Evolutionary conservation across 345 rosid species (phyloP), one percentile per base, ranked within the genome.

Genomic region (Mangifera indica): DNA sequence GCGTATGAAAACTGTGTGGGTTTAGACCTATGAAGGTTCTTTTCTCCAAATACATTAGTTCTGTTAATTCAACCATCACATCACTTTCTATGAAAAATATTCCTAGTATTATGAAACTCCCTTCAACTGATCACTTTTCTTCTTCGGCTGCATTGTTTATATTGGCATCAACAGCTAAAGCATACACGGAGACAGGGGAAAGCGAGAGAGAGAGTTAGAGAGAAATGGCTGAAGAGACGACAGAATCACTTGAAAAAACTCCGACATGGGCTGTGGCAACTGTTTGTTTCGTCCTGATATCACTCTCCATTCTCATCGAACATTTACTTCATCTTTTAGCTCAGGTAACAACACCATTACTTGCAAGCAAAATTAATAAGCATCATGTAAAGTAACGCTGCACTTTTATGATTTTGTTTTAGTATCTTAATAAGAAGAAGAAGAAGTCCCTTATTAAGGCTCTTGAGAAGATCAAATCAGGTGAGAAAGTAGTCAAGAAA

Each of bases 251-350:
- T 11, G 84, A 89, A 62, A 66, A 55, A 57, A 91, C 98, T 2
- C 87, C 97, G 17, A 93, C 97, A 68, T 93, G 98, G 98, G 95
- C 93, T 21, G 86, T 93, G 7, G 93, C 98, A 6, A 83, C 87
- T 1, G 89, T 93, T 77, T 91, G 93, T 74, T 84, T 88, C 75
- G 40, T 91, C 76, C 72, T 93, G 65, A 87, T 91, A 10, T 40
- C 76, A 1, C 40, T 83, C 22, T 89, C 96, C 40, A 65, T 89
- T 66, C 73, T 85, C n/a, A 76, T 91, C 2, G 93, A 93, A 66
- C 74, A 82, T n/a, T 71, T 83, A 63, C 74, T 93, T 60, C 82
- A 89, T 76, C 88, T 86, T 37, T 21, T 88, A 44, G 81, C 84
- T 46, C 76, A 82, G 87, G 90, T 87, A 76, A 9, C 8, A 4